Percentiles rank a stretch among this genome's conserved stretches.
Conservation (phyloP, 1,139 yeast genomes). For the Magnusiomyces magnusii region DNA sequence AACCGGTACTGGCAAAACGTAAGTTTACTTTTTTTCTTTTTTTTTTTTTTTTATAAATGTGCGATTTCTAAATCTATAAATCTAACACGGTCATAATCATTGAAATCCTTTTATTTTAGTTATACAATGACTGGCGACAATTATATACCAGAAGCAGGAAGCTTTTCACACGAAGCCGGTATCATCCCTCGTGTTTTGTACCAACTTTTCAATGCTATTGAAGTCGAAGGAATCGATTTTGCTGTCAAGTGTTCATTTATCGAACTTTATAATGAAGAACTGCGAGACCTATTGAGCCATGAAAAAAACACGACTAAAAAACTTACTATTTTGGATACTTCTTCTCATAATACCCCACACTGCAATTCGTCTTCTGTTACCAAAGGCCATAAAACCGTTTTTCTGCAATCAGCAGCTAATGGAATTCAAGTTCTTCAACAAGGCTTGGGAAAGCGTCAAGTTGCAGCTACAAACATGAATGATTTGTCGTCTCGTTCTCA, state of each 20-base stretch:
- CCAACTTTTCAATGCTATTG: slow-evolving; percentile 43
- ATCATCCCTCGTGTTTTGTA: slow-evolving; percentile 59
- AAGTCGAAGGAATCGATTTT: slow-evolving; percentile 40
- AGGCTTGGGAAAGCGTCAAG: slow-evolving; percentile 50
- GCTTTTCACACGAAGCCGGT: slow-evolving; percentile 43
- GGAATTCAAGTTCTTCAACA: slow-evolving; percentile 41
- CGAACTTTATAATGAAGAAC: slow-evolving; percentile 68
- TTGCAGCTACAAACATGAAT: slow-evolving; percentile 62
- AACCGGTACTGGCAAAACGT: slow-evolving; percentile 89
- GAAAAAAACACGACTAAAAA: slow-evolving; percentile 31
- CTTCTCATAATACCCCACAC: slow-evolving; percentile 21
- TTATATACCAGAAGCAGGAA: slow-evolving; percentile 19
- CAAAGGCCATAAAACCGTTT: slow-evolving; percentile 45
- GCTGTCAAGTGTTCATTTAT: slow-evolving; percentile 62
- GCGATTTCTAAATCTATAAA: too few species aligned
- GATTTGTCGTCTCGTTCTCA: slow-evolving; percentile 71
- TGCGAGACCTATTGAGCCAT: slow-evolving; percentile 46
- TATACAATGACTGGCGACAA: slow-evolving; percentile 74
- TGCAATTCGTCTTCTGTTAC: slow-evolving; percentile 33
- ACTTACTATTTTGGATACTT: slow-evolving; percentile 41
- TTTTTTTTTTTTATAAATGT: too few species aligned
- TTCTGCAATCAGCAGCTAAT: slow-evolving; percentile 35
- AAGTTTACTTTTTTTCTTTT: too few species aligned
- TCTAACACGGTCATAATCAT: too few species aligned
- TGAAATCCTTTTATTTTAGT: too few species aligned